A percentile compares a stretch with the other conserved stretches of the same genome.
phyloP scores from a whole-genome alignment of 306 rosid species.

The Acmispon strigosus region DNA sequence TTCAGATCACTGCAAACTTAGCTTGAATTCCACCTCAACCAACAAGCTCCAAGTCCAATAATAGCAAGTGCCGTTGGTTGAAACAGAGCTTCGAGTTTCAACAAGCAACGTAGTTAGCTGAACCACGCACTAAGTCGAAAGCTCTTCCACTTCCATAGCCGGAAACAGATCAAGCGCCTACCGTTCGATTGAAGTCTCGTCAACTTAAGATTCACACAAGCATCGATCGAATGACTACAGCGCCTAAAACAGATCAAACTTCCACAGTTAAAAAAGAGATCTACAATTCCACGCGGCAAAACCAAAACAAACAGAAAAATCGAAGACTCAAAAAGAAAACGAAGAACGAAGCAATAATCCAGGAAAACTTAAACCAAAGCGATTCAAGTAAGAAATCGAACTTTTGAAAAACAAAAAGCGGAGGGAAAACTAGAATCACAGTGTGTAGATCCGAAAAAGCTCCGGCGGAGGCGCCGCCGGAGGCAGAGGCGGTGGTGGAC shows the following conservation, averaged over 20 bases:
- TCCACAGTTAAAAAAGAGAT: slow-evolving; percentile 14
- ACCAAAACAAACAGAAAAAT: neutral
- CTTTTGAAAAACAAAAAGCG: neutral
- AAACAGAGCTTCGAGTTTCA: slow-evolving; percentile 5
- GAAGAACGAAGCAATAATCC: neutral
- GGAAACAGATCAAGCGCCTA: neutral
- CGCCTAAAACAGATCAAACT: slow-evolving; percentile 4
- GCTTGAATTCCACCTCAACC: neutral
- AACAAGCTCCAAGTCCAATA: neutral
- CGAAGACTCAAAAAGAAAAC: neutral
- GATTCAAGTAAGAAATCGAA: neutral
- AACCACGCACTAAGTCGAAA: neutral
- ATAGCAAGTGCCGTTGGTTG: neutral
- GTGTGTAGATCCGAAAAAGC: slow-evolving; percentile 20
- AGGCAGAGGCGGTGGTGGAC: no score
- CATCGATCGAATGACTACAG: slow-evolving; percentile 3
- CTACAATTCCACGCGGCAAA: neutral
- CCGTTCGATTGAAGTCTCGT: neutral
- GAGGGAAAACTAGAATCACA: neutral
- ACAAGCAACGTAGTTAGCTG: neutral
- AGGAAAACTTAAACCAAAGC: neutral
- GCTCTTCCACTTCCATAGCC: neutral
- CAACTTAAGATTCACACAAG: slow-evolving; percentile 1
- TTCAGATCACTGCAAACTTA: slow-evolving; percentile 4
- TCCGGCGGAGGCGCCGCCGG: neutral